A percentile compares a stretch with the other conserved stretches of the same genome.
Conservation (phyloP, 139 green algal species). For the Chlorella vulgaris region DNA sequence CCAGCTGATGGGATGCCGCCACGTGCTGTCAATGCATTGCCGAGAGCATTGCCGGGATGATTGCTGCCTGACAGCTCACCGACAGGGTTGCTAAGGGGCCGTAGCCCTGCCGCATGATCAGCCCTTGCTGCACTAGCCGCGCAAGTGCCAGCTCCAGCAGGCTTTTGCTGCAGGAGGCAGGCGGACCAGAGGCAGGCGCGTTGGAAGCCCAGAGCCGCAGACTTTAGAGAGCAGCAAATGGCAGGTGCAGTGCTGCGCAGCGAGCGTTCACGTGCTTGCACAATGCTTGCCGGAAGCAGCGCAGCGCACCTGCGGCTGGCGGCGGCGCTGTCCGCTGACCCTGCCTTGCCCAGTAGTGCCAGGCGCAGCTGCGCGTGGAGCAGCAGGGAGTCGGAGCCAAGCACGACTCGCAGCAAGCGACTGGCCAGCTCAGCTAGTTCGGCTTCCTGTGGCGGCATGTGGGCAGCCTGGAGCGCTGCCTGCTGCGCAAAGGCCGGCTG, state of each 20-base stretch:
- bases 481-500: background rate
- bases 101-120: slow-evolving; percentile 31
- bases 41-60: too few species aligned
- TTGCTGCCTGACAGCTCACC: too few species aligned
- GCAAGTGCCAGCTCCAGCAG: slow-evolving; percentile 35
- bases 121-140: slow-evolving; percentile 22
- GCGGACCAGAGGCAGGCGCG: background rate
- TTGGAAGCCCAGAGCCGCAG: too few species aligned
- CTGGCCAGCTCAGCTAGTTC: slow-evolving; percentile 8
- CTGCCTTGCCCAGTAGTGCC: background rate
- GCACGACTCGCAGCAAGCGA: slow-evolving; percentile 15
- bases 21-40: too few species aligned
- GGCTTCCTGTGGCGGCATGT: background rate
- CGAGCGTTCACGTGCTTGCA: background rate
- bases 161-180: slow-evolving; percentile 26
- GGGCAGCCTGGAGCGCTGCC: background rate
- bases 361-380: slow-evolving; percentile 18
- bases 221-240: too few species aligned
- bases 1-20: too few species aligned
- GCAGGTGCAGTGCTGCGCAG: too few species aligned
- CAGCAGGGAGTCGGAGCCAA: slow-evolving; percentile 2
- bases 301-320: background rate
- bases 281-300: background rate
- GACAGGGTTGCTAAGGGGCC: slow-evolving; percentile 16
- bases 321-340: background rate